Base-by-base conservation (phyloP, 768 basidiomycete genomes). In the Boletus rubroflammeus region DNA sequence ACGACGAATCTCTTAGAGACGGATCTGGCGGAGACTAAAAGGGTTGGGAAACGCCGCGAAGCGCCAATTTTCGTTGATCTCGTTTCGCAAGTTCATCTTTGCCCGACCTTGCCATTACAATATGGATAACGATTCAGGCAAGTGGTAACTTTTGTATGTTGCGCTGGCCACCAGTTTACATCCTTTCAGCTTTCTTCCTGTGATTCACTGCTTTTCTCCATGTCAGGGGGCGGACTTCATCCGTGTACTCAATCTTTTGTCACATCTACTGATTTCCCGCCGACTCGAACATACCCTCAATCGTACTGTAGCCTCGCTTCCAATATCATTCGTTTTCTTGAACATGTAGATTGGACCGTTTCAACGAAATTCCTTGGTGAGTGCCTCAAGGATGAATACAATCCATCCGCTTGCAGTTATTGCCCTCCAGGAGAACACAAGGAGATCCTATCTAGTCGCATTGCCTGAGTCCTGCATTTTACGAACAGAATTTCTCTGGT, bases 51-150 rank as follows among this genome's bases (percentile, higher is more conserved):
- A 41, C 5, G 51, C 50, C 29, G 40, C 55, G 14, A 68, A 56
- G 48, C 58, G 53, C 46, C 65, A 45, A 32, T 48, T 61, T 38
- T 57, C 52, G 17, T 50, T 47, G 6, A 48, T 60, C 46, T 60
- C 62, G 8, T 56, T 56, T 39, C 62, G 50, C 31, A 61, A 54
- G 23, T 29, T 59, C 4, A 34, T 23, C 14, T 47, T 54, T 40
- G n/a, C 41, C 15, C 64, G 54, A 26, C 67, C 68, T 28, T 59
- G 68, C 32, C 61, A 64, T 25, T 53, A 55, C 35, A 50, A 40
- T 7, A 23, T 49, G 11, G 59, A 64, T 4, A 31, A 59, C 17
- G 68, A 69, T 45, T 54, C 69, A 53, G 67, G 69, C 48, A 28
- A 50, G 69, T 57, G 6, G 14, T 7, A 29, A 6, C 10, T 15